phyloP scores from a whole-genome alignment of 2,329 filamentous ascomycete genomes.

The Plenodomus tracheiphilus region DNA sequence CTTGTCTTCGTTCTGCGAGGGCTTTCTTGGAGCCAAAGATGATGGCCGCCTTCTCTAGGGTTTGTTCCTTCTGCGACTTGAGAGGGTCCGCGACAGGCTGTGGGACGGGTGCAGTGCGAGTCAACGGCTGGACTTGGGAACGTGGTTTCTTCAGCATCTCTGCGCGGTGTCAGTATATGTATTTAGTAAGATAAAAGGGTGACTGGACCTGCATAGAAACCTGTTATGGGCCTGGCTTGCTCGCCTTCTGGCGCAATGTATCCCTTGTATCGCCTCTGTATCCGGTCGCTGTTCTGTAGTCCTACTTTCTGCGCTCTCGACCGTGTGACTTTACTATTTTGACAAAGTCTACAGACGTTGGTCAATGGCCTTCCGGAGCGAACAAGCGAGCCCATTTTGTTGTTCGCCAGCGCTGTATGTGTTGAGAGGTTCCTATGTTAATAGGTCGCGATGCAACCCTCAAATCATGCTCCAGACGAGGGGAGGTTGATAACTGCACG shows the following conservation, averaged over 20 bases:
- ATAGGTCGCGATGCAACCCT: not conserved
- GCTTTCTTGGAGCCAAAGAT: constrained; percentile 82
- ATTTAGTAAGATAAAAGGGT: not conserved
- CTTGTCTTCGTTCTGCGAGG: constrained; percentile 68
- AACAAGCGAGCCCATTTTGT: not conserved
- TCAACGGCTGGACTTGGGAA: constrained; percentile 32
- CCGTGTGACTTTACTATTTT: not conserved
- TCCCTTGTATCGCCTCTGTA: constrained; percentile 39
- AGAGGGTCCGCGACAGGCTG: constrained; percentile 40
- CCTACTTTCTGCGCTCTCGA: constrained; percentile 14
- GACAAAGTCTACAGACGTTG: not conserved
- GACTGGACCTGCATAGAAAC: constrained; percentile 42
- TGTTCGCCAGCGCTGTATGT: not conserved
- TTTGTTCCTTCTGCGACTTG: constrained; percentile 57
- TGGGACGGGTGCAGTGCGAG: constrained; percentile 33
- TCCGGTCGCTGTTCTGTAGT: constrained; percentile 39
- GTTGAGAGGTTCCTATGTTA: not conserved
- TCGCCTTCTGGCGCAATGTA: constrained; percentile 43
- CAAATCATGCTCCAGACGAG: constrained; percentile 3
- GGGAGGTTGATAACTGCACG: not conserved
- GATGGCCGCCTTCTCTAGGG: constrained; percentile 63
- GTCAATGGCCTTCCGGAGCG: not conserved
- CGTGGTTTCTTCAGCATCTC: constrained; percentile 42
- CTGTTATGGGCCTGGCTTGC: constrained; percentile 44
- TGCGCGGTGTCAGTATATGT: constrained; percentile 28